Base-by-base conservation (phyloP, 1,284 basidiomycete species). In the Irpex rosettiformis region DNA sequence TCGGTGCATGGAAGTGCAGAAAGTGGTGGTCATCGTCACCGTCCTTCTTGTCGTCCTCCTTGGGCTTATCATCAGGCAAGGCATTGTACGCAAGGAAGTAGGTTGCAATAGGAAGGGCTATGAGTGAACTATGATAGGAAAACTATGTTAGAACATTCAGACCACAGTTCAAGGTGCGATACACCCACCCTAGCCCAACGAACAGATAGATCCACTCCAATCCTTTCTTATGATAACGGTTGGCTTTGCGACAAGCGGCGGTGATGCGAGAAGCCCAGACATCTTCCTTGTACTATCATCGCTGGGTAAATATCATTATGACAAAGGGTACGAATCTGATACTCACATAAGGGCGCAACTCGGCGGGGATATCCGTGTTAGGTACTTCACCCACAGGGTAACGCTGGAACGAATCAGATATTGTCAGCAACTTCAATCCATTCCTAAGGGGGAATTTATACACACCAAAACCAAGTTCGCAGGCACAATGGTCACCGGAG, bases 141-240 rank as follows among this genome's bases (percentile, higher is more conserved):
- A 7, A 13, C 11, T 5, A 37, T 16, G 51, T 18, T n/a, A 33
- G 29, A n/a, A n/a, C 3, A 54, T 21, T 24, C 6, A 18, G 22
- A 40, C 33, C 16, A 0, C 21, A 21, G 48, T 28, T 25, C 48
- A n/a, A 54, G 10, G 21, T 21, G n/a, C 27, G n/a, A 37, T 27
- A 4, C 22, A 70, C 76, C 37, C 65, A 84, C 82, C 78, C 55
- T 24, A 82, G 47, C 40, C 71, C 70, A 58, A 77, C 47, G 27
- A 74, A 18, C 18, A 76, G 60, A 73, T 78, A 84, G 47, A 75
- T 59, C 25, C 75, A 70, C 62, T 85, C 82, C 59, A 84, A 72
- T 18, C 69, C 60, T 13, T 79, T 79, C 58, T 77, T 77, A 62
- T 77, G 72, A 65, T 79, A 82, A 11, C 72, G 75, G 10, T 74